Evolutionary conservation across 805 yeast species (phyloP).

Genomic region (Nakazawaea anatomiae): DNA sequence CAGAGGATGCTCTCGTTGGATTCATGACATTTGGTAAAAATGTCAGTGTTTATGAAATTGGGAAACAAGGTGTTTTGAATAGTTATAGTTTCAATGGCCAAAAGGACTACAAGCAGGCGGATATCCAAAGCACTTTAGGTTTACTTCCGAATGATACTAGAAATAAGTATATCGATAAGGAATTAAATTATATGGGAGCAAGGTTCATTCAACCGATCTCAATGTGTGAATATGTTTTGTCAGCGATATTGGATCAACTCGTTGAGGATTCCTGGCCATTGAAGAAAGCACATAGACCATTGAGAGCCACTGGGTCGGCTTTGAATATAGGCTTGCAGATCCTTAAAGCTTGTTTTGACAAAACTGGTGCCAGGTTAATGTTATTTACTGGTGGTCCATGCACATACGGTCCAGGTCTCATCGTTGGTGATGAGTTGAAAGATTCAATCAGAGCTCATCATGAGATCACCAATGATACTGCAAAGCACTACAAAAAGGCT

Average conservation of each 20-base stretch:
- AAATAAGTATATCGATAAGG: slow-evolving; percentile 12
- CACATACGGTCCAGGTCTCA: slow-evolving; percentile 59
- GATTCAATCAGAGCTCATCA: slow-evolving; percentile 66
- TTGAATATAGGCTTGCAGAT: slow-evolving; percentile 39
- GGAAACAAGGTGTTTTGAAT: slow-evolving; percentile 26
- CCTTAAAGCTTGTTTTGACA: slow-evolving; percentile 31
- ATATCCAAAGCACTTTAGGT: slow-evolving; percentile 41
- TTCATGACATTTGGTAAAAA: slow-evolving; percentile 55
- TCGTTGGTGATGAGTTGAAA: slow-evolving; percentile 49
- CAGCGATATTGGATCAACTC: slow-evolving; percentile 42
- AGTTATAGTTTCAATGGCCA: slow-evolving; percentile 49
- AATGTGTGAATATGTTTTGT: slow-evolving; percentile 45
- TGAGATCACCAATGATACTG: slow-evolving; percentile 43
- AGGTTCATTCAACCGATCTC: slow-evolving; percentile 43
- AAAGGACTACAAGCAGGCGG: slow-evolving; percentile 42
- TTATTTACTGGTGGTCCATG: slow-evolving; percentile 60
- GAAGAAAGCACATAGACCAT: slow-evolving; percentile 37
- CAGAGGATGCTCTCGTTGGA: slow-evolving; percentile 51
- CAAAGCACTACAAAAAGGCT: slow-evolving; percentile 37
- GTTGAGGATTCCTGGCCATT: slow-evolving; percentile 44
- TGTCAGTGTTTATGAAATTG: slow-evolving; percentile 51
- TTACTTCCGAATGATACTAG: slow-evolving; percentile 29
- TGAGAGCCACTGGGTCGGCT: slow-evolving; percentile 58
- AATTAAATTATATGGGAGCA: slow-evolving; percentile 21
- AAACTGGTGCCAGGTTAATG: slow-evolving; percentile 49